Percentiles rank a stretch among this genome's conserved stretches.
Evolutionary conservation across 1,284 basidiomycete species (phyloP).

Genomic region (Phellinidium pouzarii): DNA sequence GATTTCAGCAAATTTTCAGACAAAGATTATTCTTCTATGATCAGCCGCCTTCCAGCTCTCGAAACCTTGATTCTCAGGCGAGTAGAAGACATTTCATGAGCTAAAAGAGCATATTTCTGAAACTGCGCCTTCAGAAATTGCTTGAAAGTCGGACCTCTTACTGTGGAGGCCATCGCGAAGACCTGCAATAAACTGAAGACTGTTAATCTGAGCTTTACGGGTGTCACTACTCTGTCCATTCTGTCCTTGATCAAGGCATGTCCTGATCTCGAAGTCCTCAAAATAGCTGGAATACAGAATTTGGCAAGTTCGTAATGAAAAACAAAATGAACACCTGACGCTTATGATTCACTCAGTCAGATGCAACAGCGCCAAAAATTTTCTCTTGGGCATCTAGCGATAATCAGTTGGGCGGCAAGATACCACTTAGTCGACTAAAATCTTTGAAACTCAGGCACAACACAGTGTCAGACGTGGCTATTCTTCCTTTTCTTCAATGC

Average conservation of each 20-base stretch:
- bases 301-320: conserved; percentile 38
- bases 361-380: conserved; percentile 45
- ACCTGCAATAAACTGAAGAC: conserved; percentile 38
- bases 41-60: conserved; percentile 40
- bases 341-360: conserved; percentile 38
- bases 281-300: conserved; percentile 53
- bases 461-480: conserved; percentile 40
- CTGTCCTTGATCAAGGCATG: conserved; percentile 38
- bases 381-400: conserved; percentile 26
- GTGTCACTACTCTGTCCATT: conserved; percentile 43
- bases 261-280: conserved; percentile 45
- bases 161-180: conserved; percentile 37
- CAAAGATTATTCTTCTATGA: conserved; percentile 39
- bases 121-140: conserved; percentile 39
- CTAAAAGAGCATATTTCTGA: not conserved
- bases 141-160: conserved; percentile 46
- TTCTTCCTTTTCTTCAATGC: conserved; percentile 36
- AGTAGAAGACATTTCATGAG: conserved; percentile 11
- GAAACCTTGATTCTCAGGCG: conserved; percentile 50
- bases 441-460: conserved; percentile 57
- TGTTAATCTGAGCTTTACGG: conserved; percentile 58
- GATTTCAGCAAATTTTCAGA: conserved; percentile 50
- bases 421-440: conserved; percentile 35
- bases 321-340: not conserved
- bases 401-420: conserved; percentile 20